phyloP scores from a whole-genome alignment of 148 eudicot species.

The Selenicereus undatus region DNA sequence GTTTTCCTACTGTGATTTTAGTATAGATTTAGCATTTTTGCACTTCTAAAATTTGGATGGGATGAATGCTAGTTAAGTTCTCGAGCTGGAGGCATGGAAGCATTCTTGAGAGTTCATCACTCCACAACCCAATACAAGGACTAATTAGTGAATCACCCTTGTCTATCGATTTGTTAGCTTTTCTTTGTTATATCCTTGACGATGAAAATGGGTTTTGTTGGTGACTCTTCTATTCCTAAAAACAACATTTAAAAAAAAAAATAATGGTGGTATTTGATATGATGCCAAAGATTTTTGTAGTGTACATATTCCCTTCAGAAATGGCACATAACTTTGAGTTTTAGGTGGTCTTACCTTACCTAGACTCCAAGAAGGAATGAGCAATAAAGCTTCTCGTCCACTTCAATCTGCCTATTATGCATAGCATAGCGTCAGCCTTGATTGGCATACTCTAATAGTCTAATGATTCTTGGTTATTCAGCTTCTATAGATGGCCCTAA shows the following conservation, averaged over 20 bases:
- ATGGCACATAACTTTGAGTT: not conserved
- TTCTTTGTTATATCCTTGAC: too few species aligned
- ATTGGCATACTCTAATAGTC: not conserved
- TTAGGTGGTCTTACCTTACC: not conserved
- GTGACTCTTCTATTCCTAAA: too few species aligned
- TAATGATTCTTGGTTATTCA: not conserved
- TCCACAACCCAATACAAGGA: not conserved
- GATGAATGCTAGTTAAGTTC: not conserved
- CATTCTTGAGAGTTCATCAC: too few species aligned
- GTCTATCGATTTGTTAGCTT: too few species aligned
- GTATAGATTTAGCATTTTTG: not conserved
- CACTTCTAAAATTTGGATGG: not conserved
- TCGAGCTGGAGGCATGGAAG: not conserved
- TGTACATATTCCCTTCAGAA: not conserved
- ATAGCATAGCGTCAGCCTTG: not conserved
- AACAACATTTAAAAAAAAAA: too few species aligned
- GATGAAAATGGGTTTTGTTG: too few species aligned
- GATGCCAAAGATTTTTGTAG: not conserved
- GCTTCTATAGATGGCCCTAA: not conserved
- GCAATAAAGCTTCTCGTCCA: not conserved
- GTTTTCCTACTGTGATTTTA: not conserved
- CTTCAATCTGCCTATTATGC: not conserved
- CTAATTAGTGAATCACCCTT: not conserved
- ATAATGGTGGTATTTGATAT: too few species aligned
- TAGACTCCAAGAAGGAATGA: not conserved